Conservation (phyloP, 805 yeast species). For the Sporopachydermia quercuum region DNA sequence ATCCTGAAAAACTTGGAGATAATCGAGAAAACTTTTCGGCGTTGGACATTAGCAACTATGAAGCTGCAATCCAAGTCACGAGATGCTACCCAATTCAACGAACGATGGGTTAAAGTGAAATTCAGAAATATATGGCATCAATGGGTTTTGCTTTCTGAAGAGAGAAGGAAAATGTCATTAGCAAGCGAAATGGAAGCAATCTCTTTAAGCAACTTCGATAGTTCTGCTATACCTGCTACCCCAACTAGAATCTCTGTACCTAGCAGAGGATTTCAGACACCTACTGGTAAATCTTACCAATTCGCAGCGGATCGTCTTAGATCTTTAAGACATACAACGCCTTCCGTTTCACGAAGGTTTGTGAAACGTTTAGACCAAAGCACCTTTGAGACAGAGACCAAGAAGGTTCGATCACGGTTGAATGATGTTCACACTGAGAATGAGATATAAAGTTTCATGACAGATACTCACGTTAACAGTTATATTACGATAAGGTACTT, state of each 20-base stretch:
- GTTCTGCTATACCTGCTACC: background rate
- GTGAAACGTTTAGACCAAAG: slow-evolving; percentile 1
- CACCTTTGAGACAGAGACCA: background rate
- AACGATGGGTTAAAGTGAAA: slow-evolving; percentile 5
- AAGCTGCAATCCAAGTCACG: slow-evolving; percentile 8
- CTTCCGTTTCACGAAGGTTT: background rate
- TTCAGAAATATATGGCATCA: slow-evolving; percentile 9
- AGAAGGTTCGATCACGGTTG: too few relatives aligned
- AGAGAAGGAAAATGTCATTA: background rate
- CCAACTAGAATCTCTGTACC: background rate
- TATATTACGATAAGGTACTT: too few relatives aligned
- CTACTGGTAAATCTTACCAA: background rate
- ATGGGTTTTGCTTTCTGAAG: slow-evolving; percentile 6
- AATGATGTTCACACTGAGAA: too few relatives aligned
- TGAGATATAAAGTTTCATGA: too few relatives aligned
- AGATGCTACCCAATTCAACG: slow-evolving; percentile 9
- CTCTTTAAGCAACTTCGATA: background rate
- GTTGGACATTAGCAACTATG: slow-evolving; percentile 11
- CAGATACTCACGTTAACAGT: too few relatives aligned
- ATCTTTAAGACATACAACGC: background rate
- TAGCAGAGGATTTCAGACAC: background rate
- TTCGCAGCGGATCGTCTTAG: background rate
- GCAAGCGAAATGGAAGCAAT: background rate
- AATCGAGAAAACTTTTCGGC: slow-evolving; percentile 8
- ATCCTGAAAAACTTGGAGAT: background rate